Base-by-base conservation (phyloP, 23 red algal species). In the Cyanidiococcus yangmingshanensis region DNA sequence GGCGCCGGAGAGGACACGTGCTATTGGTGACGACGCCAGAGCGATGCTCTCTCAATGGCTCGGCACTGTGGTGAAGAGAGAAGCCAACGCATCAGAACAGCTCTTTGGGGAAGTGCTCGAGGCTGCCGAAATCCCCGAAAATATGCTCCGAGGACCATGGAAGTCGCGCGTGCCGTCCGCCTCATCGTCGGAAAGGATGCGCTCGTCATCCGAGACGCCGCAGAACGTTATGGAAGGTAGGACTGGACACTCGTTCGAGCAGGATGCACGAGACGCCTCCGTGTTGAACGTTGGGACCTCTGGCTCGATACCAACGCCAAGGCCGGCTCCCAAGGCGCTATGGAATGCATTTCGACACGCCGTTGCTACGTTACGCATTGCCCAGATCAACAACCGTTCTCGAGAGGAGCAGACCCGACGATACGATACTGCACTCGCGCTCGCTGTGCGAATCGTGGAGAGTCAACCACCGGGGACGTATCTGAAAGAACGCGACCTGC, bases 341-440 rank as follows among this genome's bases (percentile, higher is more conserved):
- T 54, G 45, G 45, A 15, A 54, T 54, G 45, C 45, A 7, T 54
- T 54, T 7, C 45, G 45, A 54, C 45, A 21, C 45, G 7, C 45
- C 21, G 12, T 54, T 54, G 45, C 45, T 15, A 21, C 45, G 63
- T 29, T 71, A 2, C 63, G 63, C 3, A 7, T 25, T 2, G 63
- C 63, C 32, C 32, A 35, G n/a, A 71, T 71, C 7, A 2, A 32
- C 16, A 25, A 71, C n/a, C 16, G 16, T 27, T 29, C 63, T 7
- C n/a, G 3, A 3, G 7, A 12, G 12, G 63, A 71, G 32, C 63
- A 71, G 32, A 2, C 27, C n/a, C 63, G 63, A 12, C n/a, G n/a
- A 12, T 71, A 71, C 27, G 63, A 71, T 35, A 71, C 63, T 2
- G n/a, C 32, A 29, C 32, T 71, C n/a, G 63, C 63, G 63, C 63